Conservation (phyloP, 2,329 filamentous ascomycete species). For the Lachnellula arida region DNA sequence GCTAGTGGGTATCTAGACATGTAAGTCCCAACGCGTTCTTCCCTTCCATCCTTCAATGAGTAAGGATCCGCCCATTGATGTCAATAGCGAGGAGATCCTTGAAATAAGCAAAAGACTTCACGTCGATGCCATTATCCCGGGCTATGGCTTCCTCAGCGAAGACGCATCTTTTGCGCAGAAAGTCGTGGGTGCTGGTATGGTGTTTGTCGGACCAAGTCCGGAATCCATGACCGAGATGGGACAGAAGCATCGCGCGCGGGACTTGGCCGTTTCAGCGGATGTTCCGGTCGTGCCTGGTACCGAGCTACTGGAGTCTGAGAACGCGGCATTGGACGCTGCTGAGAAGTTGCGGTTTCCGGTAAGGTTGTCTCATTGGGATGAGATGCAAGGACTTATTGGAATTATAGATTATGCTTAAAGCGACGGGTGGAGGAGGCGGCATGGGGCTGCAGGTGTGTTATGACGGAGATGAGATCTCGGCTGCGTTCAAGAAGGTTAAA, state of each 20-base stretch:
- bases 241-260: slow-evolving; percentile 50
- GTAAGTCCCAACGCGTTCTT: not conserved
- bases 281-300: slow-evolving; percentile 67
- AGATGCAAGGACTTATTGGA: not conserved
- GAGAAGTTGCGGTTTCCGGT: slow-evolving; percentile 34
- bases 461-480: slow-evolving; percentile 42
- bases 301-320: slow-evolving; percentile 57
- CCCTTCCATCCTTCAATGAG: no score
- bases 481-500: slow-evolving; percentile 43
- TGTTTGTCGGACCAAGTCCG: slow-evolving; percentile 53
- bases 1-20: slow-evolving; percentile 13
- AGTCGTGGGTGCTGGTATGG: slow-evolving; percentile 49
- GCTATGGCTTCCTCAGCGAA: slow-evolving; percentile 64
- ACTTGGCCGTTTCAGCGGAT: slow-evolving; percentile 58
- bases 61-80: not conserved
- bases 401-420: slow-evolving; percentile 47
- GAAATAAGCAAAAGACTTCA: slow-evolving; percentile 5
- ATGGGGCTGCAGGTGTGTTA: slow-evolving; percentile 56
- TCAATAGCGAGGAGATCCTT: slow-evolving; percentile 5
- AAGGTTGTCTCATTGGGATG: slow-evolving; percentile 4
- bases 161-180: slow-evolving; percentile 55
- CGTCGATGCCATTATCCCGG: slow-evolving; percentile 56
- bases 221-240: slow-evolving; percentile 16
- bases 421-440: slow-evolving; percentile 56
- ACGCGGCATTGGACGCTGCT: slow-evolving; percentile 33